These are phyloP conservation scores for Inga laurina DNA, from an alignment of 306 rosid genomes.

Conservation along the genomic window DNA sequence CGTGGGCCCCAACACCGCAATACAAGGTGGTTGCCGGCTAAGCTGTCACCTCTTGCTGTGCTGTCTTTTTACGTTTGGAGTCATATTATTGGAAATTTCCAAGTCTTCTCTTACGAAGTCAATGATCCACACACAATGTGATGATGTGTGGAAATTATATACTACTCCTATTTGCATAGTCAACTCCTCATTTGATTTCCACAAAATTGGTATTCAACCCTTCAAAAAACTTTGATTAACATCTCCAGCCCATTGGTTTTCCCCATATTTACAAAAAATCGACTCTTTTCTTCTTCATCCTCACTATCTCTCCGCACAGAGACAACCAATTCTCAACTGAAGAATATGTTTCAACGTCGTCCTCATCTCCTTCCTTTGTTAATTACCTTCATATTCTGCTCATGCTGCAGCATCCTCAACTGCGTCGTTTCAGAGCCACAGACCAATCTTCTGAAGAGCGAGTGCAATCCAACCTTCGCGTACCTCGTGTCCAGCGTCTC, in stretches of 20 bases:
- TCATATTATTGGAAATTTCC: neutral
- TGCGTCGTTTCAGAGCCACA: slow-evolving; percentile 44
- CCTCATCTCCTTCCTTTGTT: neutral
- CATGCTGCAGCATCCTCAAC: slow-evolving; percentile 9
- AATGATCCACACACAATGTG: neutral
- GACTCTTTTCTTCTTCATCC: neutral
- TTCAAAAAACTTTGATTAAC: neutral
- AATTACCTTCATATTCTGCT: neutral
- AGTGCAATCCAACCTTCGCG: slow-evolving; percentile 41
- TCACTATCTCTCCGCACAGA: neutral
- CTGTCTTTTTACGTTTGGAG: neutral
- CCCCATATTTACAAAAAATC: neutral
- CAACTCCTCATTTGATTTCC: neutral
- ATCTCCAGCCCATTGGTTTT: neutral
- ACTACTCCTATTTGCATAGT: neutral
- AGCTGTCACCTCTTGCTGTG: neutral
- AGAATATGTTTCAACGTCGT: neutral
- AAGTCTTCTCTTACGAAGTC: neutral
- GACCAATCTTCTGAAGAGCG: slow-evolving; percentile 33
- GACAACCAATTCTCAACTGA: neutral
- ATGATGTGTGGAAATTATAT: neutral
- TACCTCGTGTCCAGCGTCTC: slow-evolving; percentile 38
- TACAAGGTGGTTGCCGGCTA: neutral
- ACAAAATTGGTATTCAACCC: neutral
- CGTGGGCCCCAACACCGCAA: neutral